Base-by-base conservation (phyloP, 2,329 filamentous ascomycete species). In the Davidsoniella eucalypti region DNA sequence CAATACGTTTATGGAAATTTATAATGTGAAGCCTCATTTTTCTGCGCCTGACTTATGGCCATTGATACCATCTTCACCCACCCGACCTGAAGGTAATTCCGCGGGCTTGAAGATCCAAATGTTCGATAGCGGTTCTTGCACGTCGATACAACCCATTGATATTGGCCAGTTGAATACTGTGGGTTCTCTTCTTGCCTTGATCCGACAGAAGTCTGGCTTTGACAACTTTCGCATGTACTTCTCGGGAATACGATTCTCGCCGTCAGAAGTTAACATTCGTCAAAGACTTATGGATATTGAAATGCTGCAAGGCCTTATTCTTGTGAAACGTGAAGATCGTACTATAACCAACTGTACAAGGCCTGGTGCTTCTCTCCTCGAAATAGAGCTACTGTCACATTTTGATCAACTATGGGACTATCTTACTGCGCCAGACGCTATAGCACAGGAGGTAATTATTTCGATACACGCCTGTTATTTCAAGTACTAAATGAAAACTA, bases 401-500 rank as follows among this genome's bases (percentile, higher is more conserved):
- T 94, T 94, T 58, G 75, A 85, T 49, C 80, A 90, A 54, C 66
- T 98, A 21, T 94, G 92, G 72, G 75, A 78, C 41, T 83, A 90
- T 58, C 70, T 96, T 49, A 78, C 79, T 55, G 75, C 88, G 65
- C 75, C 84, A 42, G 80, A 88, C 52, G 70, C 67, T 46, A 67
- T 87, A 40, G 79, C 84, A 5, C 69, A 74, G 59, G 79, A 84
- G 68, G 80, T 82, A 68, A 33, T 33, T 9, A 33, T 33, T 33
- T 23, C 21, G 4, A 33, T 33, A 23, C 29, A 4, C 26, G 8
- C 26, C 29, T 56, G 64, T 53, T 17, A 16, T 3, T 3, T 38
- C 1, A 14, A 8, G 9, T 50, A 50, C 61, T 61, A 38, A 61
- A 49, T 39, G 2, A 23, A 33, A 36, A 36, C 16, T 14, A 26